A percentile compares a stretch with the other conserved stretches of the same genome.
phyloP scores from a whole-genome alignment of 1,139 yeast species.

The Suhomyces maxii region DNA sequence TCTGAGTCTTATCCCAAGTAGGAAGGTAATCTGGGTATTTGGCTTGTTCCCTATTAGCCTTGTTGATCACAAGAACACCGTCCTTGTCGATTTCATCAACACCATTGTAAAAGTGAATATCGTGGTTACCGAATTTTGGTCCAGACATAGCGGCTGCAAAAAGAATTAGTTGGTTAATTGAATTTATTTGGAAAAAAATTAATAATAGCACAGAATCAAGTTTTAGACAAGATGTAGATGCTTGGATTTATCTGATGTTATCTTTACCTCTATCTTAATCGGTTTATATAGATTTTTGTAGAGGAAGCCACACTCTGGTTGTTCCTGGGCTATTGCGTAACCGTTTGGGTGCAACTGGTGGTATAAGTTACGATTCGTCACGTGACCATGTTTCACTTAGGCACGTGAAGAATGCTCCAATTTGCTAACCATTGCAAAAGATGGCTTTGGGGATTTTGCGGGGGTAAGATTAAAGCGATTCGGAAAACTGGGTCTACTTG shows the following conservation, averaged over 20 bases:
- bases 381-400: not conserved
- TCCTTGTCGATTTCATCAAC: constrained; percentile 39
- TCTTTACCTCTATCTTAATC: not conserved
- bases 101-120: constrained; percentile 38
- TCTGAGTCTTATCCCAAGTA: constrained; percentile 49
- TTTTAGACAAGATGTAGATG: too few relatives aligned
- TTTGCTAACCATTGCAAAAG: constrained; percentile 5
- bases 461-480: not conserved
- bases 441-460: not conserved
- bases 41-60: constrained; percentile 21
- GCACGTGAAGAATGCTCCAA: constrained; percentile 1
- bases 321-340: not conserved
- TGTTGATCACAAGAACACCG: constrained; percentile 38
- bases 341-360: constrained; percentile 1
- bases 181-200: not conserved
- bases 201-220: too few relatives aligned
- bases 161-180: not conserved
- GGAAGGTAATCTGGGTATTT: constrained; percentile 47
- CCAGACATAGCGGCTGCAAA: constrained; percentile 6
- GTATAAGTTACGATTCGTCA: not conserved
- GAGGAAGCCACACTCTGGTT: constrained; percentile 1
- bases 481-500: not conserved
- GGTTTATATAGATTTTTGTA: not conserved
- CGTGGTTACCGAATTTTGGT: constrained; percentile 36
- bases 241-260: too few relatives aligned